Evolutionary conservation across 352 stramenopile species (phyloP), one percentile per base, ranked within the genome.

Genomic region (Phytophthora pini): DNA sequence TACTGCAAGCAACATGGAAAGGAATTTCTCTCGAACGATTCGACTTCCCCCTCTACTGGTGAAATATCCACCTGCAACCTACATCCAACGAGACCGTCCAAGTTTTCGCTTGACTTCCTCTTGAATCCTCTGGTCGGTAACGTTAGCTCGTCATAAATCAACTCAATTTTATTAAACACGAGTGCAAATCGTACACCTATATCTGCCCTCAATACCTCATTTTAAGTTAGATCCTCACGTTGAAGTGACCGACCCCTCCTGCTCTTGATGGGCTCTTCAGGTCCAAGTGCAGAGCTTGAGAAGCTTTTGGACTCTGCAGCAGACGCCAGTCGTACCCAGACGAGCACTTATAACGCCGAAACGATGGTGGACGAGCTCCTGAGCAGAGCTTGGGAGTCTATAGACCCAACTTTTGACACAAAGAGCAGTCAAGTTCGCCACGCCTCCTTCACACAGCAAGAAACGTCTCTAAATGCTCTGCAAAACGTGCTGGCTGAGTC

Each of bases 341-440:
- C 17, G 22, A 60, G 50, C 1, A 36, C 22, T 11, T 94, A 90
- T 65, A 73, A 89, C 29, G 79, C 79, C 5, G 87, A 93, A 46
- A 72, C 70, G 50, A 93, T 94, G 87, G 77, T 94, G 56, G 84
- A 94, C 55, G 80, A 94, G 63, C 72, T 94, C 40, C 76, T 93
- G 1, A 69, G 69, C 27, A 90, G 70, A 55, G 82, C 79, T 27
- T 91, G 82, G 82, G 72, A 74, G 40, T 68, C 74, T 36, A 13
- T 27, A 34, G 64, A 17, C 41, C 31, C 45, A 29, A 38, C 44
- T 41, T 41, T 56, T 27, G 59, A 65, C 40, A 43, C 46, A 8
- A 71, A 56, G 11, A 39, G 36, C 5, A 48, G 50, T 20, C 31
- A 36, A 36, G 24, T 54, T 13, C 31, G 31, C 1, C 31, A 36